Evolutionary conservation across 768 basidiomycete genomes (phyloP).

Genomic region (Panellus pusillus): DNA sequence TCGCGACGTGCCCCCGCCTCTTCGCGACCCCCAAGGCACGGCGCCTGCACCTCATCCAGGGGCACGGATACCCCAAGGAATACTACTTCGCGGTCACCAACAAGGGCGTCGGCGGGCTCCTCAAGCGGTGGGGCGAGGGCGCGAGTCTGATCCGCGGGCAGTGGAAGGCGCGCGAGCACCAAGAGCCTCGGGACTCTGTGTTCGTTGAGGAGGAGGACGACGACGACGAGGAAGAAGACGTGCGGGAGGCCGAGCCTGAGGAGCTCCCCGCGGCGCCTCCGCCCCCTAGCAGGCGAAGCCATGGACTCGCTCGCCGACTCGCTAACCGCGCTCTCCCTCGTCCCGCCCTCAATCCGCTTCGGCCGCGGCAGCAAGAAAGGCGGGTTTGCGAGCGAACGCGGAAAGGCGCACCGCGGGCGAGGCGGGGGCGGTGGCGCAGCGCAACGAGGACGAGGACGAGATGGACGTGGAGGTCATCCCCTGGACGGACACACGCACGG

Average conservation of each 20-base stretch:
- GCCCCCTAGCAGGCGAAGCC: slow-evolving; percentile 26
- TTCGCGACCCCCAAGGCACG: slow-evolving; percentile 77
- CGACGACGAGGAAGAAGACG: slow-evolving; percentile 23
- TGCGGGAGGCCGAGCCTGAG: slow-evolving; percentile 6
- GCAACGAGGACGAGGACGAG: slow-evolving; percentile 9
- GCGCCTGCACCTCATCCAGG: slow-evolving; percentile 78
- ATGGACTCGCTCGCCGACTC: slow-evolving; percentile 53
- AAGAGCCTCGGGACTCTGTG: slow-evolving; percentile 4
- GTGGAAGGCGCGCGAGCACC: slow-evolving; percentile 51
- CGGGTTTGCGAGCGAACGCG: slow-evolving; percentile 39
- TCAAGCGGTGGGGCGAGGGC: slow-evolving; percentile 82
- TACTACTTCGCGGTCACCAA: slow-evolving; percentile 93
- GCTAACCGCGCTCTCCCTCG: slow-evolving; percentile 50
- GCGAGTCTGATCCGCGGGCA: slow-evolving; percentile 73
- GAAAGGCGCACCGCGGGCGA: slow-evolving; percentile 1
- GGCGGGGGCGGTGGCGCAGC: not conserved
- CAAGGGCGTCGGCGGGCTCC: slow-evolving; percentile 80
- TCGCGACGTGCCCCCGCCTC: slow-evolving; percentile 53
- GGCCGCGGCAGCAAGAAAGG: slow-evolving; percentile 66
- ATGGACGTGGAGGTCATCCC: slow-evolving; percentile 11
- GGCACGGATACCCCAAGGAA: slow-evolving; percentile 82
- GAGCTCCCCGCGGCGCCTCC: slow-evolving; percentile 19
- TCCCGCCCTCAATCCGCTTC: slow-evolving; percentile 70
- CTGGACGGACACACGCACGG: not conserved
- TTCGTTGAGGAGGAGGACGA: slow-evolving; percentile 29